A percentile compares a stretch with the other conserved stretches of the same genome.
phyloP scores from a whole-genome alignment of 2,329 filamentous ascomycete species.

The Cercospora zeina region DNA sequence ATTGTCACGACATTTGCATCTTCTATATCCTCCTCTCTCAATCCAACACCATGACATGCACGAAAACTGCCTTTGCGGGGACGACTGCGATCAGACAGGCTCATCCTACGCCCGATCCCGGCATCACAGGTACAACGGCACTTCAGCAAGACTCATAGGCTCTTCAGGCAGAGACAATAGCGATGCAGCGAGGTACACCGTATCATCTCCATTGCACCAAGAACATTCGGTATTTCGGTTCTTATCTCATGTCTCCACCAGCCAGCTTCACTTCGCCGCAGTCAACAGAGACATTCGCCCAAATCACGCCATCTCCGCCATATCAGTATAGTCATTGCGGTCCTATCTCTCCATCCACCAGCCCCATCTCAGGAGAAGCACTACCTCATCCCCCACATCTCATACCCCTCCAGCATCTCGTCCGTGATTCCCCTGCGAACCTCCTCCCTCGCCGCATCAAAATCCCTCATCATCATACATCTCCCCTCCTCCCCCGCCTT shows the following conservation, averaged over 20 bases:
- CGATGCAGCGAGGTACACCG: no score
- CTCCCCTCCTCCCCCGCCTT: conserved; percentile 34
- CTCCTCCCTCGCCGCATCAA: conserved; percentile 44
- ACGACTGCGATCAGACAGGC: conserved; percentile 14
- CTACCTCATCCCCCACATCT: conserved; percentile 45
- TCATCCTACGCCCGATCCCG: neutral
- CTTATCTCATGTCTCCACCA: neutral
- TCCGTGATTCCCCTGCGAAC: conserved; percentile 61
- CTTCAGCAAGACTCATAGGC: no score
- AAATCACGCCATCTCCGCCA: no score
- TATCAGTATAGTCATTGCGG: no score
- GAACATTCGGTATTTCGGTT: no score
- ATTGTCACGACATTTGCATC: neutral
- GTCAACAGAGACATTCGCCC: neutral
- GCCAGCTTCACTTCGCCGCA: neutral
- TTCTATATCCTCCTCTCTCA: neutral
- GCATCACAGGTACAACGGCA: neutral
- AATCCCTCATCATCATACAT: conserved; percentile 46
- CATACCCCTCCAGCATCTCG: conserved; percentile 60
- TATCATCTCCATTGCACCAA: no score
- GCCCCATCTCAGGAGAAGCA: neutral
- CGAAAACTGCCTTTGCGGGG: conserved; percentile 13
- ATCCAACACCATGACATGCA: neutral
- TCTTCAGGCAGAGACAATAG: no score
- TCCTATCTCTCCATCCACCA: neutral